Evolutionary conservation across 2,329 filamentous ascomycete genomes (phyloP), one percentile per base, ranked within the genome.

Genomic region (Arthrinium phaeospermum): DNA sequence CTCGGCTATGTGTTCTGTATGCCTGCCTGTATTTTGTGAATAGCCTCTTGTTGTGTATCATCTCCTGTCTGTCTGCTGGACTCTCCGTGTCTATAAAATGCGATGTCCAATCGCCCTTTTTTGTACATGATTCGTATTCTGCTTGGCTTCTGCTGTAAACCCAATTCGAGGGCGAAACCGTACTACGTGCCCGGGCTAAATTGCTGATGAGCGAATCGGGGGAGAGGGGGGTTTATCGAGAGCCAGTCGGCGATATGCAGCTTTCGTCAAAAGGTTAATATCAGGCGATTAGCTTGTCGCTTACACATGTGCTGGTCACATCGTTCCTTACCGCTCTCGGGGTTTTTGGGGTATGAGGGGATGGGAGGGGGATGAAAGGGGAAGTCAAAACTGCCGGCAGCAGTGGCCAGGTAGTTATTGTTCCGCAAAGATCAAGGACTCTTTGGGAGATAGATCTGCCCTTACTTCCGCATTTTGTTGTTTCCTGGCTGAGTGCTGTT

Each of bases 221-320:
- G 34, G 34, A 13, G 30, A 61, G 7, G 27, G 30, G 53, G 16
- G 1, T 1, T 16, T 7, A 53, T 30, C 24, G 14, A 30, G 24
- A 30, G 37, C 24, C 13, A 57, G 27, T 10, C 37, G 37, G 12
- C 34, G 4, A 27, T 41, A 64, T 64, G 57, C 57, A 64, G 19
- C 19, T 24, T 22, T 41, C 57, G 57, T 64, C 37, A 64, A 64
- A 64, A 64, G 57, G 53, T 13, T 57, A 8, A n/a, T 34, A 16
- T 10, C 16, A 27, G 30, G 19, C 37, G 30, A 61, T n/a, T n/a
- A 8, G 30, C 16, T 37, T 41, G 57, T 64, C 57, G 57, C 57
- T 64, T 41, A 14, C 57, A 41, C 57, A 64, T 64, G 16, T 41
- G 14, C 57, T 37, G 57, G 34, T 41, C 57, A 64, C 57, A 64